Evolutionary conservation across 1,284 basidiomycete genomes (phyloP), one percentile per base, ranked within the genome.

Genomic region (Fomitopsis palustris): DNA sequence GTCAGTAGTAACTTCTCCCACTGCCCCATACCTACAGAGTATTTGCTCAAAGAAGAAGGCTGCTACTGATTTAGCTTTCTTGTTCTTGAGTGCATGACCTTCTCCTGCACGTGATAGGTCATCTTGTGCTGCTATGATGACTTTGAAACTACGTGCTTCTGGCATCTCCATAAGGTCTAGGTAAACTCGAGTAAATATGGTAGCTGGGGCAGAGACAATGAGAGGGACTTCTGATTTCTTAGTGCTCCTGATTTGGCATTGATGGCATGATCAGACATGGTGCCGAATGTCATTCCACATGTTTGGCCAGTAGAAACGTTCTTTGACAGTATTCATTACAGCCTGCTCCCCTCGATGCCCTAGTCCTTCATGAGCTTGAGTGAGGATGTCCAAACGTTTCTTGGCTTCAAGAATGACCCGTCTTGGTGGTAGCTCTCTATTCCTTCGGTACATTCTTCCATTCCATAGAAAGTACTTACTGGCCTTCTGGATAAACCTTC

Each of bases 221-320:
- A 74, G 75, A 0, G 73, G 76, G 9, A 77, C 72, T 21, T 63
- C 58, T 4, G 74, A 53, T 14, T 70, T 62, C 9, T 61, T 54
- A n/a, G n/a, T n/a, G n/a, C n/a, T n/a, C n/a, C n/a, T n/a, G n/a
- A 66, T 19, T 54, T 78, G 76, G 57, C 77, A 79, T 31, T 68
- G 52, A 56, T 77, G 72, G 53, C 77, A 79, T 0, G 77, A 73
- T 1, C 58, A 41, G 12, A 71, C 54, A 52, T 61, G 67, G 56
- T 64, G 67, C 6, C 38, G 29, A 2, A 70, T 56, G 51, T 69
- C 57, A 0, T 53, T 43, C 5, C 56, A 37, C 25, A 67, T 38
- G 21, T 53, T n/a, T n/a, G n/a, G n/a, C n/a, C n/a, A n/a, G n/a
- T n/a, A n/a, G n/a, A n/a, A n/a, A n/a, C n/a, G n/a, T 16, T 62